Conservation (phyloP, 371 early-diverging fungal species). For the Syncephalastrum racemosum region DNA sequence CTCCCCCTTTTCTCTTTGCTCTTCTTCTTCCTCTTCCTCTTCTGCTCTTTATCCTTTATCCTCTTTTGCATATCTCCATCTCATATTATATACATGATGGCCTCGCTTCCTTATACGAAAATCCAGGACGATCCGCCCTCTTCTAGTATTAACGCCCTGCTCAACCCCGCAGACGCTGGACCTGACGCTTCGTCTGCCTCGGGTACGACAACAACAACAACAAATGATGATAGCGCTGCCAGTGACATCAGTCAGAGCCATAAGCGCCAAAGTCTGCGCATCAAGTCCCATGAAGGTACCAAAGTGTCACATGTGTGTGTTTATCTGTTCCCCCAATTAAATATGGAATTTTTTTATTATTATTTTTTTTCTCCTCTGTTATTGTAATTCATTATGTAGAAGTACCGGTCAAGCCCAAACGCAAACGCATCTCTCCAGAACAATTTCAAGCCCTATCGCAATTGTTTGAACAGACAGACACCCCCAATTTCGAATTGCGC, state of each 20-base stretch:
- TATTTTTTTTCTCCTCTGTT: slow-evolving; percentile 5
- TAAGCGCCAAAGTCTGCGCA: slow-evolving; percentile 28
- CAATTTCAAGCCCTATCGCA: slow-evolving; percentile 68
- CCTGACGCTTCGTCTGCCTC: slow-evolving; percentile 2
- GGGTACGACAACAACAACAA: slow-evolving; percentile 2
- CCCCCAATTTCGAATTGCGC: slow-evolving; percentile 87
- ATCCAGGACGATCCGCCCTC: slow-evolving; percentile 8
- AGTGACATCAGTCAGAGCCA: slow-evolving; percentile 7
- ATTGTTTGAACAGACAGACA: slow-evolving; percentile 75
- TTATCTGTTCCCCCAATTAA: background rate
- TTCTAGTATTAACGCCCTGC: slow-evolving; percentile 14
- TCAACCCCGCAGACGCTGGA: slow-evolving; percentile 15
- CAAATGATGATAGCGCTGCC: slow-evolving; percentile 4
- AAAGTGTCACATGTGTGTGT: background rate
- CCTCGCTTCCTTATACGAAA: background rate
- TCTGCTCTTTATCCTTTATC: slow-evolving; percentile 2
- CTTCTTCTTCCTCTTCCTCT: slow-evolving; percentile 7
- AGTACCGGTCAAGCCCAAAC: slow-evolving; percentile 55
- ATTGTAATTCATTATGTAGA: slow-evolving; percentile 6
- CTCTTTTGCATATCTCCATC: background rate
- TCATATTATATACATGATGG: slow-evolving; percentile 1
- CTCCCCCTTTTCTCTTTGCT: slow-evolving; percentile 8
- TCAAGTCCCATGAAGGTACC: slow-evolving; percentile 44
- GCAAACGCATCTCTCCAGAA: slow-evolving; percentile 74
- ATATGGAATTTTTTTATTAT: background rate